These are phyloP conservation scores for Pyrenochaeta sp. DNA, from an alignment of 2,329 filamentous ascomycete genomes.

Conservation along the genomic window DNA sequence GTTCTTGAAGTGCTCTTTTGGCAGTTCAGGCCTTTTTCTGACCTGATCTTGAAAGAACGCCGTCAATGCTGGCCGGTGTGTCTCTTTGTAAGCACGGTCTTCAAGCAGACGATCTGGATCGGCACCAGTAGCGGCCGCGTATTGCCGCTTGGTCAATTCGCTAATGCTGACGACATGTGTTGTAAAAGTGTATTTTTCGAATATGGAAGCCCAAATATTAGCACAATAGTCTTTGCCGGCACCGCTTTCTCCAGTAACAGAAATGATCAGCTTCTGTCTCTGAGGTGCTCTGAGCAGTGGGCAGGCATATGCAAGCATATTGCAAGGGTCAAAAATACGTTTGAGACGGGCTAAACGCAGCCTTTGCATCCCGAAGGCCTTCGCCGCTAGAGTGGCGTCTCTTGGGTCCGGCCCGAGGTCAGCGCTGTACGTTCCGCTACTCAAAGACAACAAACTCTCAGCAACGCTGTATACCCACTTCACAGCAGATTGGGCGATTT, in stretches of 20 bases:
- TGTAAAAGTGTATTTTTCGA: slow-evolving; percentile 45
- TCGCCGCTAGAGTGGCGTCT: slow-evolving; percentile 60
- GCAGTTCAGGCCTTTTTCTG: slow-evolving; percentile 55
- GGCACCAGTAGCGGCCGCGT: slow-evolving; percentile 60
- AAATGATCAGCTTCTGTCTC: slow-evolving; percentile 34
- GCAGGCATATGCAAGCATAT: slow-evolving; percentile 65
- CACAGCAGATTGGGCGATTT: slow-evolving; percentile 49
- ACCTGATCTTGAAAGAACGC: slow-evolving; percentile 61
- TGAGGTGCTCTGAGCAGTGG: slow-evolving; percentile 57
- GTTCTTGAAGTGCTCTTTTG: slow-evolving; percentile 50
- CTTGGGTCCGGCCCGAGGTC: slow-evolving; percentile 70
- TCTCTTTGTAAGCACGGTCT: slow-evolving; percentile 69
- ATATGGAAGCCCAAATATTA: slow-evolving; percentile 57
- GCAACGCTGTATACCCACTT: slow-evolving; percentile 67
- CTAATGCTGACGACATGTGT: slow-evolving; percentile 56
- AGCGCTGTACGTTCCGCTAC: slow-evolving; percentile 64
- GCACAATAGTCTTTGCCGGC: slow-evolving; percentile 71
- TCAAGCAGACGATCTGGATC: slow-evolving; percentile 58
- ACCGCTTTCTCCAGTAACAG: slow-evolving; percentile 64
- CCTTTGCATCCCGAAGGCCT: slow-evolving; percentile 66
- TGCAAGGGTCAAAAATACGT: slow-evolving; percentile 56
- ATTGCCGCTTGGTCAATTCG: slow-evolving; percentile 65
- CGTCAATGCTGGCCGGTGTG: slow-evolving; percentile 63
- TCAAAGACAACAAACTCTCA: slow-evolving; percentile 58
- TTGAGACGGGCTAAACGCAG: slow-evolving; percentile 63